Evolutionary conservation across 257 asterid species (phyloP).

Genomic region (Thymus mandschuricus): DNA sequence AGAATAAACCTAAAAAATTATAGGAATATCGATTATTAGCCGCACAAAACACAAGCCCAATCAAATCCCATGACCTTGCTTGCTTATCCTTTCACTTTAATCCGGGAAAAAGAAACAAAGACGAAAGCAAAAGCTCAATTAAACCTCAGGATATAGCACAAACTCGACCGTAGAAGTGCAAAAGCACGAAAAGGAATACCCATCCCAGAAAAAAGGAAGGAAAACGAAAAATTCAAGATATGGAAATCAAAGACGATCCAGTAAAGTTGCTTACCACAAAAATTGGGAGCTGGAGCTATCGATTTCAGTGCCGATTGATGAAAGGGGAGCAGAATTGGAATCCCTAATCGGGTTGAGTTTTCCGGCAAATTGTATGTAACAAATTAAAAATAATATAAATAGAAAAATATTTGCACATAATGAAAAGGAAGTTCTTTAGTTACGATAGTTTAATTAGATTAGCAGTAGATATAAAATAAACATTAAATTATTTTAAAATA

Average conservation of each 20-base stretch:
- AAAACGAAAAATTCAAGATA: conserved; percentile 14
- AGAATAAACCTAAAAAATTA: background rate
- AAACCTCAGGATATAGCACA: background rate
- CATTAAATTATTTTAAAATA: too few relatives aligned
- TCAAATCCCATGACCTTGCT: conserved; percentile 15
- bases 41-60: conserved; percentile 10
- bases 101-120: background rate
- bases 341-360: conserved; percentile 29
- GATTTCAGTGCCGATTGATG: background rate
- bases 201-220: background rate
- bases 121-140: background rate
- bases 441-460: too few relatives aligned
- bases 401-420: too few relatives aligned
- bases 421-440: too few relatives aligned
- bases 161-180: conserved; percentile 3
- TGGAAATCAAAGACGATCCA: background rate
- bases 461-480: too few relatives aligned
- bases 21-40: background rate
- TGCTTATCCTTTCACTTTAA: conserved; percentile 6
- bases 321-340: background rate
- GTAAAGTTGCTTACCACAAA: conserved; percentile 29
- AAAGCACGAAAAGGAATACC: background rate
- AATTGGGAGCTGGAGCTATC: conserved; percentile 16
- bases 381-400: too few relatives aligned
- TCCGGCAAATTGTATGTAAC: background rate